Evolutionary conservation across 805 yeast species (phyloP), one percentile per base, ranked within the genome.

Genomic region (Teunomyces pallodes): DNA sequence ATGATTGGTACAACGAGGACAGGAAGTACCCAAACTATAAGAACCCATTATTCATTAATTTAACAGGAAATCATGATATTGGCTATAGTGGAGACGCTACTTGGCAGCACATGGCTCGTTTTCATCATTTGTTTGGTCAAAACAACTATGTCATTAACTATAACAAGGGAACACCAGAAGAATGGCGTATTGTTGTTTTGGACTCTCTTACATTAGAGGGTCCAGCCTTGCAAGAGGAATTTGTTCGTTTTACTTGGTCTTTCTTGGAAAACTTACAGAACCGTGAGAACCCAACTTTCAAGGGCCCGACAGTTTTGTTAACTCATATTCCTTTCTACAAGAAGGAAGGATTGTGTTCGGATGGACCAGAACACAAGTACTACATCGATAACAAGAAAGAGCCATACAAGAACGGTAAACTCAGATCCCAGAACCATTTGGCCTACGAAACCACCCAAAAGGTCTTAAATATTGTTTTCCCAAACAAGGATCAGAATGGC

Each of bases 31-130:
- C 76, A 28, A 69, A 71, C 54, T 71, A 64, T 16, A 74, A 77
- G 31, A 81, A 80, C 49, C 91, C 89, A 9, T 67, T 87, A 32
- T 81, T 92, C 60, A 78, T 90, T 51, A 94, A 94, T 63, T 71
- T 94, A 42, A 84, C 96, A 1, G 99, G 99, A 1, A 94, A 94
- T 64, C 99, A 94, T 64, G 99, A 94, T 64, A 83, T 92, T 42
- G 99, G 99, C 0, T 92, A 94, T 63, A 81, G 87, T 42, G 98
- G 98, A 0, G 99, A 94, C 66, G 89, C 95, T 36, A 90, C 96
- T 0, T 83, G 84, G 72, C 97, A 89, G 59, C 96, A 95, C 59
- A 81, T 90, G 82, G 81, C 88, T 1, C 75, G 99, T 54, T 94
- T 82, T 69, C 76, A 75, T 46, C 70, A 71, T 35, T 69, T 86